Percentiles rank a stretch among this genome's conserved stretches.
These are phyloP conservation scores for Clonostachys byssicola DNA, from an alignment of 2,329 filamentous ascomycete genomes.

Conservation along the genomic window DNA sequence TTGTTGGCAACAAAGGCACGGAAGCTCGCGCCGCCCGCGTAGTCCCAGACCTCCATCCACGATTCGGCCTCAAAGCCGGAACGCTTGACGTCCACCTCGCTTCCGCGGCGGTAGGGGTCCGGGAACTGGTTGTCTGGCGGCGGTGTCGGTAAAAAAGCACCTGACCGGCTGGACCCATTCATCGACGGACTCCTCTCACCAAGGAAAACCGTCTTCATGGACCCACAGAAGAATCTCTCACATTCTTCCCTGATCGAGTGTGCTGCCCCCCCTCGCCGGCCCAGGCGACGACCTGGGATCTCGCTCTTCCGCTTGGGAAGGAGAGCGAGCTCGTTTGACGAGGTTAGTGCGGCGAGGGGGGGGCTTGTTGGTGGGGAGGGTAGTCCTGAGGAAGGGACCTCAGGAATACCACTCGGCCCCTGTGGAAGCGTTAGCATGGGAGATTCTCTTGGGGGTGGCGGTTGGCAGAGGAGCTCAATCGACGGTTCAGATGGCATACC, in stretches of 20 bases:
- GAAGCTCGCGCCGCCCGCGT: conserved; percentile 78
- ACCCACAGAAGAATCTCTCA: conserved; percentile 99
- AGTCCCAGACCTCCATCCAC: conserved; percentile 82
- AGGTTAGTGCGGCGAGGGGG: conserved; percentile 74
- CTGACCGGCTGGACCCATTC: conserved; percentile 83
- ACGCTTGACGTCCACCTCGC: conserved; percentile 10
- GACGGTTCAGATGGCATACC: conserved; percentile 41
- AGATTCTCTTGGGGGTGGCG: neutral
- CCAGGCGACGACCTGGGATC: conserved; percentile 33
- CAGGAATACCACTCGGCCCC: conserved; percentile 93
- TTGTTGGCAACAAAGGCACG: conserved; percentile 77
- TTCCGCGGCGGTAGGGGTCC: conserved; percentile 24
- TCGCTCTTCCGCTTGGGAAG: conserved; percentile 50
- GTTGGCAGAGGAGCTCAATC: neutral
- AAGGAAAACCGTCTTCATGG: conserved; percentile 88
- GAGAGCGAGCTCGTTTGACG: conserved; percentile 63
- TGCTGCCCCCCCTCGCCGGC: conserved; percentile 84
- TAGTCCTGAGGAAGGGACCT: conserved; percentile 80
- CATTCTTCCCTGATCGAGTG: conserved; percentile 97
- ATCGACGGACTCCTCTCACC: conserved; percentile 81
- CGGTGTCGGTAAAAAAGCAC: conserved; percentile 58
- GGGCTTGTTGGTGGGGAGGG: conserved; percentile 84
- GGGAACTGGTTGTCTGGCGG: conserved; percentile 42
- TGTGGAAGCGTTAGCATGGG: conserved; percentile 16
- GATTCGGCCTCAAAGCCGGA: conserved; percentile 40